Conservation (phyloP, 306 rosid species). For the Oxytropis ochrocephala region DNA sequence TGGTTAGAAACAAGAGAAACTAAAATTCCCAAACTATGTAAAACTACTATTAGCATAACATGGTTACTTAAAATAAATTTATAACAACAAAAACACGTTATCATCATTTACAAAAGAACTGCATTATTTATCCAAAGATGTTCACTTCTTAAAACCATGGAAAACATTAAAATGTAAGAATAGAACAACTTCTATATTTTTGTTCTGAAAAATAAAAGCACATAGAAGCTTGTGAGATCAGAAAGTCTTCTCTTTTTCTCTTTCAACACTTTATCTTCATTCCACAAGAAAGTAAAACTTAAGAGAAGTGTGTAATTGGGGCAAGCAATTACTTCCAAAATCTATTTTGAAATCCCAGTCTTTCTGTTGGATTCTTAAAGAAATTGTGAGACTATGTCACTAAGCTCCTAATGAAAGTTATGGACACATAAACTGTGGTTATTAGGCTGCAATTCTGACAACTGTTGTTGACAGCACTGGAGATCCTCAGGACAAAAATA, state of each 20-base stretch:
- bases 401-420: neutral
- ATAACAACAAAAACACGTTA: neutral
- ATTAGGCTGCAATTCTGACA: neutral
- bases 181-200: neutral
- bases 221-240: neutral
- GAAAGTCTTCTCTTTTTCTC: neutral
- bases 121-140: neutral
- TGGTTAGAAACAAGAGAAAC: neutral
- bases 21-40: neutral
- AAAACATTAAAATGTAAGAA: neutral
- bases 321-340: neutral
- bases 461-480: neutral
- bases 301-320: neutral
- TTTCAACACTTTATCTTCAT: neutral
- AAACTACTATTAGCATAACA: neutral
- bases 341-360: neutral
- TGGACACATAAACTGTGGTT: neutral
- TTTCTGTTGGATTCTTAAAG: neutral
- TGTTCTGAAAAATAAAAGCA: neutral
- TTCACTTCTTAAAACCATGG: neutral
- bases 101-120: neutral
- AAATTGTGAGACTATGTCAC: neutral
- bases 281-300: neutral
- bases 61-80: neutral
- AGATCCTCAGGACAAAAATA: neutral